Base-by-base conservation (phyloP, 768 basidiomycete species). In the Leccinum longicurvipes region DNA sequence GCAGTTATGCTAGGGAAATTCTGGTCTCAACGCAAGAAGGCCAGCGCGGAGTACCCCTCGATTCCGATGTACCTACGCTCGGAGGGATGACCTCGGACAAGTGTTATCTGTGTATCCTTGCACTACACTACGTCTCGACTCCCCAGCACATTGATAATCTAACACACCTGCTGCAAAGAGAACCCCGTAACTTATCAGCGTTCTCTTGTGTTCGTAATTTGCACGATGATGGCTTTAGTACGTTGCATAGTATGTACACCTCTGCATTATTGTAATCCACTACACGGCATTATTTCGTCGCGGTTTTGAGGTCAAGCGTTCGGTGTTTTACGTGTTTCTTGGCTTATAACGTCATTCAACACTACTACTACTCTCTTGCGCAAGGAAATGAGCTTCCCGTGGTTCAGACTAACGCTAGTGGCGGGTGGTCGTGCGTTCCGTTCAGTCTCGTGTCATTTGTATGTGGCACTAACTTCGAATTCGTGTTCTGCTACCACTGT, bases 331-430 rank as follows among this genome's bases (percentile, higher is more conserved):
- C 31, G 24, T 27, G 24, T n/a, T n/a, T n/a, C n/a, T n/a, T n/a
- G n/a, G n/a, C n/a, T n/a, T n/a, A 53, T n/a, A n/a, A 48, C 55
- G 44, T 28, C 10, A 32, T 17, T 7, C 8, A 17, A 36, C 39
- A 21, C 5, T 3, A 44, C n/a, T n/a, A n/a, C n/a, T n/a, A n/a
- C n/a, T n/a, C n/a, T n/a, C n/a, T n/a, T n/a, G n/a, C n/a, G 15
- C 39, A 42, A 67, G 42, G 28, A 82, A n/a, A 82, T 83, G 62
- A 74, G 70, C 55, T 84, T 84, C 70, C 84, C 84, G 28, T 85
- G 83, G 83, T 66, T 76, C 61, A 80, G 78, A 66, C 73, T 85
- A 60, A 74, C 79, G 17, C 73, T 76, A 5, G 62, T 73, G 50
- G 75, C 82, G 5, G 55, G 76, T 53, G 75, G 77, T 56, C 63